Base-by-base conservation (phyloP, 495 filamentous ascomycete genomes). In the Durotheca rogersii region DNA sequence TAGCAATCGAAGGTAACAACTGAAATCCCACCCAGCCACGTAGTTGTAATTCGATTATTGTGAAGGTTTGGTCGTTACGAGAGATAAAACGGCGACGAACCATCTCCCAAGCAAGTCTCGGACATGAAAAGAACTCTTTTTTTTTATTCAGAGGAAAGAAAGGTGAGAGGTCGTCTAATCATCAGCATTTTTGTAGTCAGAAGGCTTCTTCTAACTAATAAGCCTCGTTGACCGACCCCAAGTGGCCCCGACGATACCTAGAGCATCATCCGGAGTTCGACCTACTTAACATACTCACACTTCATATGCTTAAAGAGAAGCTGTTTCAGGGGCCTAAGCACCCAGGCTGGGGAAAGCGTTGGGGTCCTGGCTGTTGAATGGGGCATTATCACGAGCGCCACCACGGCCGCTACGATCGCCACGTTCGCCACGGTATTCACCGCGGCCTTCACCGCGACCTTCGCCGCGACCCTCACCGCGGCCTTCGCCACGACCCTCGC, bases 261-360 rank as follows among this genome's bases (percentile, higher is more conserved):
- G 47, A 60, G 30, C 44, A 25, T 43, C 34, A 34, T n/a, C n/a
- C n/a, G 49, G 53, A 51, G 37, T 38, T 55, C 51, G 39, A 35
- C 35, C 47, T 54, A 47, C 44, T 41, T 21, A 54, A 62, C 53
- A 55, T 41, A 49, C 43, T 37, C 42, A 18, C 48, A 32, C 42
- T 27, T 4, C 16, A 38, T 48, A 37, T 48, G 38, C 33, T 19
- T 27, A 37, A 30, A 27, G 33, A 27, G 46, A 18, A 42, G 36
- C 7, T 5, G 40, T 43, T 32, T 11, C 43, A 25, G 19, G 18
- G 30, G 30, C 35, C 42, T 65, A 79, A 58, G 69, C 71, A 48
- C 87, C 88, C 45, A 91, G 70, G 72, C 77, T 84, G 27, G 87
- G 87, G 79, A 91, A 91, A 39, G 84, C 85, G 53, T 64, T 76